Base-by-base conservation (phyloP, 352 stramenopile species). In the Thraustotheca clavata region DNA sequence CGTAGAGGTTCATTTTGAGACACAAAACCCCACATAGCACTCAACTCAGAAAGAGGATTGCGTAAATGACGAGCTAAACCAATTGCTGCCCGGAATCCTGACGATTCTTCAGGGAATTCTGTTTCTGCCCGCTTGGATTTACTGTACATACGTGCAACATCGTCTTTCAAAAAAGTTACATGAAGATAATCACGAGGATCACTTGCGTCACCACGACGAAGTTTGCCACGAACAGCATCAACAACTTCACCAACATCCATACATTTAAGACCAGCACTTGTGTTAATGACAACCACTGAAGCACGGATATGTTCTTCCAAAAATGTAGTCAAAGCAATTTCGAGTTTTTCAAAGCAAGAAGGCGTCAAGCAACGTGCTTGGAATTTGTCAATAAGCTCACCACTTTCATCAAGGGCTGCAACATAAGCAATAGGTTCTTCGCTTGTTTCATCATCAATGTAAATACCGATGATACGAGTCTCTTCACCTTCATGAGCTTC, bases 241-340 rank as follows among this genome's bases (percentile, higher is more conserved):
- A 95, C 86, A 12, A 95, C 73, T 22, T 88, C 83, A 71, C 86
- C 86, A 79, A 95, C 88, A 55, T 95, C 86, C 79, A 95, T 91
- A 54, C 83, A 92, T 67, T 95, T 95, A 74, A 89, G 88, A 18
- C 86, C 83, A 1, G 80, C 86, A n/a, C 82, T 91, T 18, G 92
- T 80, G 72, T 95, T 95, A 67, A 95, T 89, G 20, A 93, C 86
- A 31, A 95, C 83, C 0, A 91, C 86, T 60, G 92, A 76, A 9
- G 83, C 91, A 67, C 76, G 73, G 8, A 78, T 76, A 68, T 95
- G 80, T 32, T 95, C 86, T 47, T 86, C 79, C 20, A 95, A 62
- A 47, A 95, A 95, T 31, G 88, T 86, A 48, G 87, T 81, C 31
- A 95, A 62, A 5, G 46, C 20, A 4, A n/a, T 33, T 35, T 43